A percentile compares a stretch with the other conserved stretches of the same genome.
phyloP scores from a whole-genome alignment of 371 early-diverging fungal species.

The Rhizopus sp. region DNA sequence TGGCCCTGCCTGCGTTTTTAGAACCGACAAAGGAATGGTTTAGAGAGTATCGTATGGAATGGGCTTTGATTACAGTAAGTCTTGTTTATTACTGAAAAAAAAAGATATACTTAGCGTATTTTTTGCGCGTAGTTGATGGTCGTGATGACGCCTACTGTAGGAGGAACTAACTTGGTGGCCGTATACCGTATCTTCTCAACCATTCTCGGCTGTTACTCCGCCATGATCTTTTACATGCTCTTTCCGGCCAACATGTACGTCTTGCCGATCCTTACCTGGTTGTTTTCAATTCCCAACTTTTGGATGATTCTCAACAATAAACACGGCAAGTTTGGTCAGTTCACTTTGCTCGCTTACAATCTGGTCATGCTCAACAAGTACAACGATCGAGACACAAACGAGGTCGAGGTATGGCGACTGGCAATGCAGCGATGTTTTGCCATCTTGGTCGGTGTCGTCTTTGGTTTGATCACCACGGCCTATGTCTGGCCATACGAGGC shows the following conservation, averaged over 20 bases:
- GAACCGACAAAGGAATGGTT: conserved; percentile 57
- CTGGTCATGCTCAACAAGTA: conserved; percentile 77
- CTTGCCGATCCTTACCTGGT: conserved; percentile 61
- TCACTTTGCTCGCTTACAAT: conserved; percentile 75
- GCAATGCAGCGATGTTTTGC: conserved; percentile 69
- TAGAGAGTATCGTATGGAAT: conserved; percentile 74
- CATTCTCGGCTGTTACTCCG: conserved; percentile 63
- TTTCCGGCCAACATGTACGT: conserved; percentile 57
- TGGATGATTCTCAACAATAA: conserved; percentile 66
- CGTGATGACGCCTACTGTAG: conserved; percentile 88
- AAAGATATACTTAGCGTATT: neutral
- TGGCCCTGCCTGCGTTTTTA: conserved; percentile 71
- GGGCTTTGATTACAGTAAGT: conserved; percentile 77
- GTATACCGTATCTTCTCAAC: conserved; percentile 80
- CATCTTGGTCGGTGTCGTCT: conserved; percentile 70
- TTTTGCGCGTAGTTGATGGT: conserved; percentile 52
- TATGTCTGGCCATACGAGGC: conserved; percentile 88
- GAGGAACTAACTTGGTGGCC: conserved; percentile 77
- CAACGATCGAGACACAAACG: conserved; percentile 67
- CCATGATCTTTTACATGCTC: conserved; percentile 58
- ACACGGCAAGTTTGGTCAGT: conserved; percentile 80
- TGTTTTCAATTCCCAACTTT: conserved; percentile 75
- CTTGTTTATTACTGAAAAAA: neutral
- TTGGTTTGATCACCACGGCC: conserved; percentile 69
- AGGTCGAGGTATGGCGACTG: conserved; percentile 54